Evolutionary conservation across 2,329 filamentous ascomycete species (phyloP), one percentile per base, ranked within the genome.

Genomic region (Ophiocordyceps unilateralis): DNA sequence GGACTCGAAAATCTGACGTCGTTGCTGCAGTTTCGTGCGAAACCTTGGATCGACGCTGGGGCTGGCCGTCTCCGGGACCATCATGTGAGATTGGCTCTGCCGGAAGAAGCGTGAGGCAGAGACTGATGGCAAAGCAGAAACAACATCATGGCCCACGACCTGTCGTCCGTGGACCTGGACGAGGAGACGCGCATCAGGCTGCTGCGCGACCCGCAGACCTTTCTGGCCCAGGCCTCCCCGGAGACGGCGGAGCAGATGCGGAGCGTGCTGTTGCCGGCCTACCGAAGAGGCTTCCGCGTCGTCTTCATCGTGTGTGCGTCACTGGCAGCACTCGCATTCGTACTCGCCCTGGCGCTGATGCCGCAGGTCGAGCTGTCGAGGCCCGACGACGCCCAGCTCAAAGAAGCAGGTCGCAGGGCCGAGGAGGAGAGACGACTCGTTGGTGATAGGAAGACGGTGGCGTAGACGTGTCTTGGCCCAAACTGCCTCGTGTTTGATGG

Each of bases 1-100:
- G 14, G 6, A 6, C 17, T n/a, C 5, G 14, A 5, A n/a, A 36
- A 36, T 36, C 34, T 39, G 37, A 41, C 36, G 21, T 19, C 12
- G 14, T 32, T 17, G 17, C 22, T 19, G 22, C 30, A 65, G 62
- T 38, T 65, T 65, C 30, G 57, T 64, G 1, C 52, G 62, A 32
- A 65, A 65, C 32, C 40, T 65, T 1, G 62, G 62, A 3, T 55
- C 58, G 10, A 63, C 62, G 1, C 46, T 65, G 3, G 62, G 62
- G 0, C 51, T 65, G 19, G 61, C 62, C 6, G 53, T 64, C 1
- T 64, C 58, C 12, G 61, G 61, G 2, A 61, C 61, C 17, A 48
- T 65, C 3, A 45, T 64, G 60, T 64, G 43, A 44, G 58, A 44
- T n/a, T 12, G 5, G 4, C 6, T 20, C 11, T 1, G 7, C 15